phyloP scores from a whole-genome alignment of 225 moss, liverwort and hornwort species.

The Physcomitrium patens region DNA sequence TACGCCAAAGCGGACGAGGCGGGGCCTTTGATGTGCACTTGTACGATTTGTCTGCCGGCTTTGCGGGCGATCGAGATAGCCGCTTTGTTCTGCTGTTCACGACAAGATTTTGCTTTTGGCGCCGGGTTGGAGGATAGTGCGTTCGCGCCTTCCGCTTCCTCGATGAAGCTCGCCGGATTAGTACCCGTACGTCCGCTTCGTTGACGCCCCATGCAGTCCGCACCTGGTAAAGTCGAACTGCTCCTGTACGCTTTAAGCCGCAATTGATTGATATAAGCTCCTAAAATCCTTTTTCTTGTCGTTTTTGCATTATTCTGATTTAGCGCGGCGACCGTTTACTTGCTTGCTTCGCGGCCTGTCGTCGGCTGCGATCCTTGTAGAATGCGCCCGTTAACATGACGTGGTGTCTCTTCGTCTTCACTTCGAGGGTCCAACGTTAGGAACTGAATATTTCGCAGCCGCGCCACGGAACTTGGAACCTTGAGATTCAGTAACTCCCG shows the following conservation, averaged over 20 bases:
- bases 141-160: slow-evolving; percentile 2
- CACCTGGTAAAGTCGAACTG: slow-evolving; percentile 10
- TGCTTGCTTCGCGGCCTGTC: background rate
- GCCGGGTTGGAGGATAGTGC: slow-evolving; percentile 3
- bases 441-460: background rate
- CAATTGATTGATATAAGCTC: background rate
- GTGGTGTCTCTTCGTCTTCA: background rate
- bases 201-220: slow-evolving; percentile 13
- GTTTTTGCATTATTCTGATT: background rate
- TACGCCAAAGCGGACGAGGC: background rate
- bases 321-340: background rate
- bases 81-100: slow-evolving; percentile 7
- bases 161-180: slow-evolving; percentile 12
- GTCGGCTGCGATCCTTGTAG: background rate
- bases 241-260: background rate
- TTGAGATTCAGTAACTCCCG: background rate
- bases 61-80: slow-evolving; percentile 24
- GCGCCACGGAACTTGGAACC: background rate
- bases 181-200: slow-evolving; percentile 23
- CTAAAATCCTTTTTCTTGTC: background rate
- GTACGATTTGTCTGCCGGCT: slow-evolving; percentile 7
- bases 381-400: background rate
- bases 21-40: background rate
- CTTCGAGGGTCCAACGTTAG: background rate
- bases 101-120: slow-evolving; percentile 16